phyloP scores from a whole-genome alignment of 2,329 filamentous ascomycete species.

The Dactylonectria estremocensis region DNA sequence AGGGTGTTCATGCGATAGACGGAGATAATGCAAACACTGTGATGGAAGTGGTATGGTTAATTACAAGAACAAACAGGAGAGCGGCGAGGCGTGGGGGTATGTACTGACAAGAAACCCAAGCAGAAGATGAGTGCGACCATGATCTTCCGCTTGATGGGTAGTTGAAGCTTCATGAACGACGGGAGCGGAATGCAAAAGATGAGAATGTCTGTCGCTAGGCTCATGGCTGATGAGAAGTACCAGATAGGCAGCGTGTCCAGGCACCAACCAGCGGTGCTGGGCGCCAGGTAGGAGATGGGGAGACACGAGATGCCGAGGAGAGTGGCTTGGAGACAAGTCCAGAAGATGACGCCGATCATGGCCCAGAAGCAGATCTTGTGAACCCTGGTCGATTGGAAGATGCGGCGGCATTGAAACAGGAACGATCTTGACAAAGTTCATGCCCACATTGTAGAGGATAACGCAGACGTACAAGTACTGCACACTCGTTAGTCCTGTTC shows the following conservation, averaged over 20 bases:
- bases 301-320: constrained; percentile 44
- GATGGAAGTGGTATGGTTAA: background rate
- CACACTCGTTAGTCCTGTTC: background rate
- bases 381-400: constrained; percentile 14
- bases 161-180: background rate
- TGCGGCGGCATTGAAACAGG: background rate
- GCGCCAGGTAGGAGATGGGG: constrained; percentile 45
- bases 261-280: constrained; percentile 44
- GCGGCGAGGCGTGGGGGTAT: background rate
- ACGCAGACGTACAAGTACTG: background rate
- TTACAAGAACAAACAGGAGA: background rate
- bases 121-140: background rate
- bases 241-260: constrained; percentile 51
- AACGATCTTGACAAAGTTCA: background rate
- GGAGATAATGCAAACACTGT: constrained; percentile 35
- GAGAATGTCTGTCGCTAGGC: constrained; percentile 31
- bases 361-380: constrained; percentile 16
- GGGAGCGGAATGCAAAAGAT: background rate
- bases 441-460: background rate
- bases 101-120: background rate
- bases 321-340: background rate
- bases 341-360: background rate
- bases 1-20: background rate
- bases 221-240: constrained; percentile 51
- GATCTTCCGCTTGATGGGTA: constrained; percentile 10